Conservation (phyloP, 2,329 filamentous ascomycete species). For the Dothideomycetidae sp. region DNA sequence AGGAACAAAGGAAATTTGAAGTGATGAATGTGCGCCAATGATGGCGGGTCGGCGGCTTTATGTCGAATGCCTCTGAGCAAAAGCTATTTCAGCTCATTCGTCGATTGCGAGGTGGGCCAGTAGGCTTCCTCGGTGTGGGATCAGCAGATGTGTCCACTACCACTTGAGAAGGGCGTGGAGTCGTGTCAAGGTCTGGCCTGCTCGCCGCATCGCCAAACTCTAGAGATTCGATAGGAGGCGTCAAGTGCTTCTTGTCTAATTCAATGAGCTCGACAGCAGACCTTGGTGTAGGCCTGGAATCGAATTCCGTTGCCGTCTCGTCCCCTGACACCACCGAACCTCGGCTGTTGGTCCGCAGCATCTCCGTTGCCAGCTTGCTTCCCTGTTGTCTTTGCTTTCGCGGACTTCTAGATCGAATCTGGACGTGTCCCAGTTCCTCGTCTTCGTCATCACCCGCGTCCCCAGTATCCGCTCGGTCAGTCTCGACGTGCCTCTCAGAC, state of each 20-base stretch:
- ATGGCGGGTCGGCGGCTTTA: no score
- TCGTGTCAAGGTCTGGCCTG: constrained; percentile 1
- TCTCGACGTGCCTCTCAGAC: constrained; percentile 2
- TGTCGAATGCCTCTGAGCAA: no score
- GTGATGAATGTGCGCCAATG: no score
- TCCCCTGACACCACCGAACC: constrained; percentile 52
- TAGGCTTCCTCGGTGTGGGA: background rate
- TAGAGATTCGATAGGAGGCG: background rate
- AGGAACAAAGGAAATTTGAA: background rate
- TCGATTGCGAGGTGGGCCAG: no score
- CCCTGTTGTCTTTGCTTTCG: constrained; percentile 43
- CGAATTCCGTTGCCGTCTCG: constrained; percentile 19
- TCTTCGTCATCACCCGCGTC: constrained; percentile 94
- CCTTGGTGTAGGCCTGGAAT: background rate
- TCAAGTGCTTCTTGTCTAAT: background rate
- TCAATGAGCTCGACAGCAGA: background rate
- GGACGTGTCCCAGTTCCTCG: constrained; percentile 60
- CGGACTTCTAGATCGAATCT: constrained; percentile 37
- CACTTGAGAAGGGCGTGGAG: background rate
- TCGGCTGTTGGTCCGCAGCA: constrained; percentile 94
- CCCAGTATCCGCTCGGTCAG: constrained; percentile 2
- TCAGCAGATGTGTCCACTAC: background rate
- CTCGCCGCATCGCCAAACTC: background rate
- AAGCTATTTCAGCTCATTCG: no score
- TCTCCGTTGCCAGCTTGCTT: constrained; percentile 86